Conservation (phyloP, 495 filamentous ascomycete genomes). For the Friedmanniomyces endolithicus region DNA sequence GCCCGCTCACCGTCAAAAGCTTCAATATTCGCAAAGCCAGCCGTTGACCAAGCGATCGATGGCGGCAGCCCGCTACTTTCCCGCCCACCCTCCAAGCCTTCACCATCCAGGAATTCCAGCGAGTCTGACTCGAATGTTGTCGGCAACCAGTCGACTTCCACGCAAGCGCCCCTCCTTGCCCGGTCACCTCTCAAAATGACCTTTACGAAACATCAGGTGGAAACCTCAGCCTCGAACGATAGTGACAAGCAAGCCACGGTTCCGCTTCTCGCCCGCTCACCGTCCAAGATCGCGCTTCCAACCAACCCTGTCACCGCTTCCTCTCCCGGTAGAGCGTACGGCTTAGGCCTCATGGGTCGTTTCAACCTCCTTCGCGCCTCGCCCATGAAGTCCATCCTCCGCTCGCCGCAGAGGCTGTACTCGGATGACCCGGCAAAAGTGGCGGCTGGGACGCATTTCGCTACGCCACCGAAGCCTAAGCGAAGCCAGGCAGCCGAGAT, state of each 20-base stretch:
- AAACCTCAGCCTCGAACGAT: not conserved
- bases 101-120: not conserved
- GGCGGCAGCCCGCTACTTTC: conserved; percentile 2
- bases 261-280: conserved; percentile 16
- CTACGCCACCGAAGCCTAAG: conserved; percentile 34
- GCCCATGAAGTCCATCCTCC: conserved; percentile 50
- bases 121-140: not conserved
- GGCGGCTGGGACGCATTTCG: conserved; percentile 47
- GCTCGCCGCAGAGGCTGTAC: conserved; percentile 47
- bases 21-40: conserved; percentile 25
- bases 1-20: conserved; percentile 28
- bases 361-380: conserved; percentile 20
- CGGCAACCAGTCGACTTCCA: not conserved
- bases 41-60: not conserved
- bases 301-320: not conserved
- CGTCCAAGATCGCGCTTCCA: conserved; percentile 15
- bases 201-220: not conserved
- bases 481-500: conserved; percentile 27
- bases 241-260: not conserved
- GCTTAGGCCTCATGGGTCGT: conserved; percentile 9
- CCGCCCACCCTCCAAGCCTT: conserved; percentile 1
- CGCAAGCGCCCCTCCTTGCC: not conserved
- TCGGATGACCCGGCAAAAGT: conserved; percentile 48
- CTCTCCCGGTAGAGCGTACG: conserved; percentile 2
- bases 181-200: not conserved